Conservation (phyloP, 108 stramenopile genomes). For the Nannochloropsis salina region DNA sequence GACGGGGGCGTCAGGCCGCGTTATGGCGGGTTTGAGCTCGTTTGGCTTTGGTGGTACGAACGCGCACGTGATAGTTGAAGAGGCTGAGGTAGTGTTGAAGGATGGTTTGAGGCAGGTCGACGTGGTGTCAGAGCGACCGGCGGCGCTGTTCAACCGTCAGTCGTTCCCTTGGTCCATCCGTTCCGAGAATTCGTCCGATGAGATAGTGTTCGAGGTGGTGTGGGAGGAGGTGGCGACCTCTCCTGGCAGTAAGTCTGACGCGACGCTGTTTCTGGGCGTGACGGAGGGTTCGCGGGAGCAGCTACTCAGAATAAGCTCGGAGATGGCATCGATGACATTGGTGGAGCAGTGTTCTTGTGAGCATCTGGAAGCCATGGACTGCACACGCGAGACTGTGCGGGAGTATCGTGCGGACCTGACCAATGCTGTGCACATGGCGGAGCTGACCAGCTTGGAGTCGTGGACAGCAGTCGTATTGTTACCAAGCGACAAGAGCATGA, state of each 20-base stretch:
- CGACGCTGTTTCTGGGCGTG: background rate
- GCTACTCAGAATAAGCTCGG: background rate
- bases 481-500: background rate
- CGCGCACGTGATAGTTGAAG: constrained; percentile 42
- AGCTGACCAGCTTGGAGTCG: background rate
- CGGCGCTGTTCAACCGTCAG: background rate
- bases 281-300: background rate
- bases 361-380: background rate
- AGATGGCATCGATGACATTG: background rate
- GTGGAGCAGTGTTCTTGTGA: background rate
- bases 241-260: background rate
- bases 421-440: background rate
- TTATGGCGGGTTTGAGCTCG: constrained; percentile 51
- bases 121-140: background rate
- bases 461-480: constrained; percentile 15
- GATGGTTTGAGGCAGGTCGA: background rate
- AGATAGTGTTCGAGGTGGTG: background rate
- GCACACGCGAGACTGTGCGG: background rate
- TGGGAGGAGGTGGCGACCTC: constrained; percentile 5
- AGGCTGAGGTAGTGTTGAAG: background rate
- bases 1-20: constrained; percentile 18
- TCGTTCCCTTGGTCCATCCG: background rate
- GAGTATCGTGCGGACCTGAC: constrained; percentile 16
- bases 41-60: constrained; percentile 57
- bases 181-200: background rate